Evolutionary conservation across 1,139 yeast genomes (phyloP).

Genomic region (Saccharomyces hybrid): DNA sequence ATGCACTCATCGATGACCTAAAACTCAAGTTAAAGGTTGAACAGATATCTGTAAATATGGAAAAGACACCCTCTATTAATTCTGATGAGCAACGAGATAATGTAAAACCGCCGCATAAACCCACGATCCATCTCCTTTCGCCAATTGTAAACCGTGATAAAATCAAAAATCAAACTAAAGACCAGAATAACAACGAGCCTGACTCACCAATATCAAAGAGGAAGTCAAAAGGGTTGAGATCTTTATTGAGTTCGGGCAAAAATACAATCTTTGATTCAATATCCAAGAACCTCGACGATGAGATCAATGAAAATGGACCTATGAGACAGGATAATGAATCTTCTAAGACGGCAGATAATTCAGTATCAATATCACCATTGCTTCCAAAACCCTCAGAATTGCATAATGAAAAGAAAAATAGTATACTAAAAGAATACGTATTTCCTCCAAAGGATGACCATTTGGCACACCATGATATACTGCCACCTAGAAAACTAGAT

Average conservation of each 20-base stretch:
- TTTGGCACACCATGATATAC: background rate
- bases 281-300: background rate
- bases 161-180: background rate
- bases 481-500: background rate
- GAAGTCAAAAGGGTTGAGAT: background rate
- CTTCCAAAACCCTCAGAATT: background rate
- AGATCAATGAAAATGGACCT: background rate
- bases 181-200: background rate
- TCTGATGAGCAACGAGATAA: background rate
- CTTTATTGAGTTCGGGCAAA: background rate
- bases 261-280: background rate
- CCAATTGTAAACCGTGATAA: background rate
- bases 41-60: background rate
- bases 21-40: constrained; percentile 10
- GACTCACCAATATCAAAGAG: background rate
- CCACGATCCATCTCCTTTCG: background rate
- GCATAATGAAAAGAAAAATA: background rate
- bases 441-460: background rate
- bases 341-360: background rate
- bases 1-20: constrained; percentile 25
- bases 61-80: background rate
- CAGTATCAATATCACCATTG: background rate
- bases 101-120: background rate
- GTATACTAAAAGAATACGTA: background rate
- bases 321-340: background rate